Percentiles rank a stretch among this genome's conserved stretches.
phyloP scores from a whole-genome alignment of 2,329 filamentous ascomycete genomes.

The Aquanectria penicillioides region DNA sequence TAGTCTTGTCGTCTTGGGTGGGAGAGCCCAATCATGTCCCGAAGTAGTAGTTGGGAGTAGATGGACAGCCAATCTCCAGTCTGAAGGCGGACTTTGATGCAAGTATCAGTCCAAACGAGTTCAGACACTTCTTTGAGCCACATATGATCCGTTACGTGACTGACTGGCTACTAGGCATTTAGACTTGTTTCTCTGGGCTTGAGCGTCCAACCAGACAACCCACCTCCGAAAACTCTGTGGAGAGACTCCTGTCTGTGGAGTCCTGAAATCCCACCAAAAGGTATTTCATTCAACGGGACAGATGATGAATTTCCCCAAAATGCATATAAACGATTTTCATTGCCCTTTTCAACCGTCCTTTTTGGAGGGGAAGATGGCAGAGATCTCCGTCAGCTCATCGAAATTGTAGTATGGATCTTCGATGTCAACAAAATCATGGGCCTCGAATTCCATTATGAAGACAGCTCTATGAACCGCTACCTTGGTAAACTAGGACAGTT shows the following conservation, averaged over 20 bases:
- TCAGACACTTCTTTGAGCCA: too few species aligned
- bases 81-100: too few species aligned
- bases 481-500: not conserved
- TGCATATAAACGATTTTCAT: not conserved
- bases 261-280: constrained; percentile 6
- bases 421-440: not conserved
- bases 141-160: too few species aligned
- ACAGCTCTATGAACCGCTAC: constrained; percentile 9
- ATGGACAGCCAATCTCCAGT: too few species aligned
- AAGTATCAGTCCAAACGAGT: too few species aligned
- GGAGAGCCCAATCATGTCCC: too few species aligned
- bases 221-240: too few species aligned
- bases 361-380: constrained; percentile 13
- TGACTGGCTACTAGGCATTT: too few species aligned
- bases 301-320: not conserved
- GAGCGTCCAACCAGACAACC: too few species aligned
- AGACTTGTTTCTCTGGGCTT: too few species aligned
- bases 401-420: constrained; percentile 12
- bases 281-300: constrained; percentile 2
- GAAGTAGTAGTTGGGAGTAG: too few species aligned
- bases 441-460: constrained; percentile 5
- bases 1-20: too few species aligned
- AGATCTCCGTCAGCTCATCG: constrained; percentile 5
- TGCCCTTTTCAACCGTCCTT: constrained; percentile 5
- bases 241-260: constrained; percentile 8